Conservation (phyloP, 2,329 filamentous ascomycete genomes). For the Dactylonectria estremocensis region DNA sequence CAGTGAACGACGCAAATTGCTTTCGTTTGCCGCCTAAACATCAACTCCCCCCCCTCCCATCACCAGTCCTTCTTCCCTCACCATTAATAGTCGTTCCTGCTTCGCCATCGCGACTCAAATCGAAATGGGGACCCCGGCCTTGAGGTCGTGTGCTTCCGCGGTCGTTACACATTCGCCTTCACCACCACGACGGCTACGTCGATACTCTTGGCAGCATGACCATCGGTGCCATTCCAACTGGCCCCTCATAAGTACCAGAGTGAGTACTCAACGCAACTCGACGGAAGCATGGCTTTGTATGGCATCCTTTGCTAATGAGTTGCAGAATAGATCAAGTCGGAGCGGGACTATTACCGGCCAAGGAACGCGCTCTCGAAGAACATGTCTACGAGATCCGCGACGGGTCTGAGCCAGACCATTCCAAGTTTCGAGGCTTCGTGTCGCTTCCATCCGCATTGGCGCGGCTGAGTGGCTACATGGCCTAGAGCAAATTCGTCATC, state of each 20-base stretch:
- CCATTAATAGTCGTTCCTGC: too few relatives aligned
- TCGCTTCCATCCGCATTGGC: slow-evolving; percentile 26
- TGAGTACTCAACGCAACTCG: background rate
- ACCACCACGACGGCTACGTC: slow-evolving; percentile 22
- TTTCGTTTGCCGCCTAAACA: too few relatives aligned
- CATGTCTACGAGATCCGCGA: slow-evolving; percentile 20
- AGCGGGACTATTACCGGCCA: slow-evolving; percentile 15
- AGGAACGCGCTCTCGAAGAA: slow-evolving; percentile 18
- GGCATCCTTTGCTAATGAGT: background rate
- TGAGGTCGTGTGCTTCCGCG: slow-evolving; percentile 30
- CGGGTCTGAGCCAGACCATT: slow-evolving; percentile 2
- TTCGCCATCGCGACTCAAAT: background rate
- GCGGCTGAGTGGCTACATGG: slow-evolving; percentile 19
- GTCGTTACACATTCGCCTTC: slow-evolving; percentile 29
- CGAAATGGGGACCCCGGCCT: slow-evolving; percentile 34
- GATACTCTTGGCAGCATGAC: slow-evolving; percentile 16
- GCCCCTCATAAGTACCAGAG: slow-evolving; percentile 22
- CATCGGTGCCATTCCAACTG: slow-evolving; percentile 27
- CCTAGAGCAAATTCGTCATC: slow-evolving; percentile 31
- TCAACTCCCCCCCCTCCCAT: too few relatives aligned
- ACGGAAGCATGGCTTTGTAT: background rate
- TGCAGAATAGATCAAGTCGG: slow-evolving; percentile 29
- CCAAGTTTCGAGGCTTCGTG: background rate
- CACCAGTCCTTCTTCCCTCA: too few relatives aligned
- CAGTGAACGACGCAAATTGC: too few relatives aligned